Evolutionary conservation across 257 asterid genomes (phyloP), one percentile per base, ranked within the genome.

Genomic region (Penstemon newberryi): DNA sequence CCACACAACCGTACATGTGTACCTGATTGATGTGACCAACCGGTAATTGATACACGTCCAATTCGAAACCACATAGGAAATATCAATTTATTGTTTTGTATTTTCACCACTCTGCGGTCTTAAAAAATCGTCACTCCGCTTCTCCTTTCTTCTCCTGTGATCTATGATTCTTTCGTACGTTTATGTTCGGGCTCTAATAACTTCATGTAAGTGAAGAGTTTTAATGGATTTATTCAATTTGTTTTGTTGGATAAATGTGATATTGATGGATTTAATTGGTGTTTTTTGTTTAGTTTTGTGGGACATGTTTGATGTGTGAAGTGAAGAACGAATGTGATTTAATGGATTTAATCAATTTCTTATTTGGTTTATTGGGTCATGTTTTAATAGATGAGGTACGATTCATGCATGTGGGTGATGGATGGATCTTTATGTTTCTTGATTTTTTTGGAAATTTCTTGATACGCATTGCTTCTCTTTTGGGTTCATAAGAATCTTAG

Each of bases 361-460:
- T 59, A 33, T 3, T 4, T 63, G 37, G 18, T 42, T 63, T 44
- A 8, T 42, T 7, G 52, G 33, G 10, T 7, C 52, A 18, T 19
- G 37, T 57, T 12, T 36, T 59, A 5, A 6, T 39, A 59, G 42
- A 9, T 59, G 42, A 13, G 38, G 36, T 42, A 33, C 36, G 25
- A 39, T 46, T 55, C 52, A 39, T 67, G 71, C 71, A 54, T 53
- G 49, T 52, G 36, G 37, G 33, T 55, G 39, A 25, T 19, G 38
- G 60, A 15, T 55, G 8, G 18, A 39, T 6, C 9, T 3, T 25
- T 1, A 55, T 38, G 4, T 41, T 47, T 12, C 39, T 40, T 53
- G 63, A 54, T 64, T n/a, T 42, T 53, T 3, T 19, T 8, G 25
- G 41, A 1, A 10, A 12, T 50, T 38, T 4, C n/a, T 33, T 42